Evolutionary conservation across 148 eudicot genomes (phyloP), one percentile per base, ranked within the genome.

Genomic region (Cornus florida): DNA sequence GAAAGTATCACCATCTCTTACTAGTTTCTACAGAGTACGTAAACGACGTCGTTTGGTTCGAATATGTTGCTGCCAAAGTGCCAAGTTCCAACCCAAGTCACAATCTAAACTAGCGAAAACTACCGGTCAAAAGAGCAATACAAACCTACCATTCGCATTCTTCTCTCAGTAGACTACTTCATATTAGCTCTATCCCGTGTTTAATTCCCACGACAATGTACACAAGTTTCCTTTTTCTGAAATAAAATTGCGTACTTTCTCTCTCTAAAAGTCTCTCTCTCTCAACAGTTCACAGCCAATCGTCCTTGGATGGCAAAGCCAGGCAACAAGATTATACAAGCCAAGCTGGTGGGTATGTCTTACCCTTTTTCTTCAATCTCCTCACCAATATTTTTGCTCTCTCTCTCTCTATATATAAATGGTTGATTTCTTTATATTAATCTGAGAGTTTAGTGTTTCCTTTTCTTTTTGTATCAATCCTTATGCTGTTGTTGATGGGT

Each of bases 301-400:
- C 64, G 32, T 9, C 67, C 39, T 66, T 69, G 56, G 84, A 86
- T 86, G 89, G 86, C 85, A 24, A 81, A 75, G 76, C 81, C 89
- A 50, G 85, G 78, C 46, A 76, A 81, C 86, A 86, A 81, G 59
- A 82, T 73, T 74, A 79, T 86, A 43, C 86, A 84, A 5, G 89
- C 89, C 70, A 86, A 86, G 83, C 83, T 86, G 89, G 89, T 86
- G 53, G 82, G 80, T 86, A 83, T 56, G 78, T 72, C 76, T 60
- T 46, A n/a, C 43, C 78, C 78, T 35, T 38, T 48, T 73, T 19
- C 16, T 71, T 46, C 67, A 62, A 6, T 62, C 66, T 62, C 66
- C 66, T 20, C 20, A 3, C 20, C 66, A 62, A 19, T n/a, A 19
- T n/a, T 17, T 17, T 62, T 62, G 9, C 66, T 16, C 14, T 53